Conservation (phyloP, 2,329 filamentous ascomycete genomes). For the Pseudovirgaria hyperparasitica region DNA sequence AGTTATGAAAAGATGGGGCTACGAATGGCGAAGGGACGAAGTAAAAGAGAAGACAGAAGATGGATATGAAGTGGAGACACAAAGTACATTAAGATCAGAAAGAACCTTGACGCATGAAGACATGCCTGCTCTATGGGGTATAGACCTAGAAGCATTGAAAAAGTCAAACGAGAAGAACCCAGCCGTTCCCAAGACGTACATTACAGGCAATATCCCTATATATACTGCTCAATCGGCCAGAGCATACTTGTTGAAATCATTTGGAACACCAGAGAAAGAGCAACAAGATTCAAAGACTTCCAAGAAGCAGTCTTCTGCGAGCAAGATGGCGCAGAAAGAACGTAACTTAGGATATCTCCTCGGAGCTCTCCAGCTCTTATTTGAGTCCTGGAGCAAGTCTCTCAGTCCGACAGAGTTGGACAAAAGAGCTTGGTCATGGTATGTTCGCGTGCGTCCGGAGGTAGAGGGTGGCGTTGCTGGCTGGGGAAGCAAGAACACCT, state of each 20-base stretch:
- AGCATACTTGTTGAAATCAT: slow-evolving; percentile 45
- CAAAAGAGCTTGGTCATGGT: slow-evolving; percentile 69
- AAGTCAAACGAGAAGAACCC: slow-evolving; percentile 30
- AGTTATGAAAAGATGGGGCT: slow-evolving; percentile 67
- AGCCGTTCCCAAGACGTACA: slow-evolving; percentile 9
- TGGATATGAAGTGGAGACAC: slow-evolving; percentile 3
- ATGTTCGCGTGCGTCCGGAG: slow-evolving; percentile 61
- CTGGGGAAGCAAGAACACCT: slow-evolving; percentile 68
- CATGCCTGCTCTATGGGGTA: slow-evolving; percentile 42
- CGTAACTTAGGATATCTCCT: slow-evolving; percentile 58
- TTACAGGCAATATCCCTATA: slow-evolving; percentile 38
- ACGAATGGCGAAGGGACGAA: slow-evolving; percentile 38
- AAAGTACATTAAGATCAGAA: slow-evolving; percentile 2
- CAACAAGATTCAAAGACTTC: slow-evolving; percentile 8
- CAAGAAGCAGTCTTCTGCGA: slow-evolving; percentile 43
- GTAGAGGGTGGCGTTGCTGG: slow-evolving; percentile 62
- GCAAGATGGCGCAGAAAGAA: slow-evolving; percentile 48
- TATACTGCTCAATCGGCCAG: slow-evolving; percentile 59
- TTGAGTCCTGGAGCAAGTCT: slow-evolving; percentile 58
- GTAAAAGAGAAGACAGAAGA: slow-evolving; percentile 13
- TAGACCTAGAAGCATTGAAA: slow-evolving; percentile 44
- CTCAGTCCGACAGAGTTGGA: slow-evolving; percentile 57
- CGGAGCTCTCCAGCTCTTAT: slow-evolving; percentile 58
- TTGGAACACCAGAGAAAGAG: slow-evolving; percentile 35
- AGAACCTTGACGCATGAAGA: slow-evolving; percentile 12